Evolutionary conservation across 306 rosid genomes (phyloP), one percentile per base, ranked within the genome.

Genomic region (Dryas octopetala): DNA sequence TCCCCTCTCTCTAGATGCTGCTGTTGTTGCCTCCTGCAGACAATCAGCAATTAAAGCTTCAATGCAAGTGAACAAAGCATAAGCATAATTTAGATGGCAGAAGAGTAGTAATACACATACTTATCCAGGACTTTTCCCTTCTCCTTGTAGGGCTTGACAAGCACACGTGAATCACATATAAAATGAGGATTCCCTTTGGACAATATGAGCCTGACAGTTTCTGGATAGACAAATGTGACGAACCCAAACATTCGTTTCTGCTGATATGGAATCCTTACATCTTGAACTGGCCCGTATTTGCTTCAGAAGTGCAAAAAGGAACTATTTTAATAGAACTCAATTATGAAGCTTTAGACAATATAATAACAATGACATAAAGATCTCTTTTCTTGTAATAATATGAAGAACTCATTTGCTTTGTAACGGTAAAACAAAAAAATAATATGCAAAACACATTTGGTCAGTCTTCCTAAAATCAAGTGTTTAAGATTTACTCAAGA

Each of bases 91-190:
- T 43, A 54, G 43, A 67, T 9, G 11, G 5, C n/a, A n/a, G 47
- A 43, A 15, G 43, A 58, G 70, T 19, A 66, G 65, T 26, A 17
- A 5, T 32, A 43, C 10, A 51, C 86, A 72, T 87, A 95, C 98
- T 90, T 95, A 19, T 95, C 98, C 17, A 88, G 87, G 75, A 89
- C 65, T 89, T 95, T 95, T 46, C 98, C 98, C 82, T 95, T 95
- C 89, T 95, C 98, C 91, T 95, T 95, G 83, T 95, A 95, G 50
- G 98, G 97, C 87, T 95, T 95, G 69, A 95, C 98, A 70, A 95
- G 98, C 9, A 95, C 98, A 3, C 98, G 97, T 1, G 97, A 95
- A 72, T 95, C 96, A 11, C 98, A 95, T 71, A 95, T 95, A 71
- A 91, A 95, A 88, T 95, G 98, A 10, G 98, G 98, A 81, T 95